phyloP scores from a whole-genome alignment of 257 asterid species.

The Misopates orontium region DNA sequence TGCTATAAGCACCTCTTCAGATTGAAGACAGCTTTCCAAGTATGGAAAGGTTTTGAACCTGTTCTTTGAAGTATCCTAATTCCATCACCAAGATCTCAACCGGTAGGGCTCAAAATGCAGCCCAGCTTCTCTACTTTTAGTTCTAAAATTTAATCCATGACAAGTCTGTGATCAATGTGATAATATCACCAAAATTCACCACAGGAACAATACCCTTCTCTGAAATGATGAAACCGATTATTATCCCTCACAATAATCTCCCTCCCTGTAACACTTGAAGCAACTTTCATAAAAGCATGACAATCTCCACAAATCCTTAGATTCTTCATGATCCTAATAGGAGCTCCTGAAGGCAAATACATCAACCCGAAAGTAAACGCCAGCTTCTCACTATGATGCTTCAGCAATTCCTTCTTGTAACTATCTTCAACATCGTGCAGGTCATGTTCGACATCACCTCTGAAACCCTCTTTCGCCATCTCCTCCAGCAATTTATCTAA shows the following conservation, averaged over 20 bases:
- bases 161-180: background rate
- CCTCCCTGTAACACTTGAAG: conserved; percentile 60
- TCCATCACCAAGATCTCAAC: conserved; percentile 2
- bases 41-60: background rate
- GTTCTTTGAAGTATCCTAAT: background rate
- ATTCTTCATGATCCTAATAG: conserved; percentile 91
- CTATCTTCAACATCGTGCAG: conserved; percentile 76
- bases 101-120: background rate
- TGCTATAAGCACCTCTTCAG: conserved; percentile 2
- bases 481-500: conserved; percentile 59
- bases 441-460: conserved; percentile 64
- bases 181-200: conserved; percentile 76
- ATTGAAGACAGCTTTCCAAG: background rate
- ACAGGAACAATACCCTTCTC: conserved; percentile 74
- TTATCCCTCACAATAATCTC: conserved; percentile 80
- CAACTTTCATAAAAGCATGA: conserved; percentile 85
- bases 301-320: conserved; percentile 92
- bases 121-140: background rate
- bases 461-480: conserved; percentile 66
- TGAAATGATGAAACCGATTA: conserved; percentile 83
- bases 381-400: conserved; percentile 88
- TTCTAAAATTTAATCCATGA: conserved; percentile 10
- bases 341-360: conserved; percentile 60
- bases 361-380: conserved; percentile 79
- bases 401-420: conserved; percentile 63